Base-by-base conservation (phyloP, 192 early-diverging fungal species). In the Coemansia sp. region DNA sequence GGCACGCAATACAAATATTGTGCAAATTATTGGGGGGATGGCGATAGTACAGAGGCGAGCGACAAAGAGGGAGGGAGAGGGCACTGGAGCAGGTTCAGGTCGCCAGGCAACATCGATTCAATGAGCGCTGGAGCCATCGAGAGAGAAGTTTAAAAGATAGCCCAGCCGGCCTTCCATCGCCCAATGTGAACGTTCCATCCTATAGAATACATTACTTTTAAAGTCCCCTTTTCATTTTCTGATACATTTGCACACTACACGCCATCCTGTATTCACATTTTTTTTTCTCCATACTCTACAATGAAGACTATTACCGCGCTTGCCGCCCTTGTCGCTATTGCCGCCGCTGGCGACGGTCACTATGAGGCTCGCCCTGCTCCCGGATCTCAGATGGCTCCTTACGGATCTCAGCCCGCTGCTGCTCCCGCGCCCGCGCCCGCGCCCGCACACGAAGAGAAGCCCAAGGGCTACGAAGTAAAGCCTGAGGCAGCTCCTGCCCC, bases 241-340 rank as follows among this genome's bases (percentile, higher is more conserved):
- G n/a, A n/a, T 59, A 18, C 14, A 67, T 42, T 38, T 31, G 57
- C 42, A 21, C 14, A 25, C 38, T 52, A 52, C 10, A 52, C 48
- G 25, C 25, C 25, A 28, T 52, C 48, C 48, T 20, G 36, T 35
- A n/a, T 16, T 61, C 60, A 37, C 18, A 52, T 20, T 56, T 25
- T 38, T 50, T 28, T 64, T 39, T 64, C 50, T 52, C 18, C 21
- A 47, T 20, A 47, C 43, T 47, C 43, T 47, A 47, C 18, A 18
- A 79, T 74, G 72, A 79, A 70, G 62, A 74, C 68, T 35, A 47
- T 64, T 39, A 57, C 72, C 18, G 77, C 77, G 1, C 20, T 79
- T 38, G 72, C 65, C 28, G 77, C 77, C 42, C 64, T 79, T 61
- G 59, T 70, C 35, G 77, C 68, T 38, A 35, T 79, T 64, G 77